Conservation (phyloP, 306 rosid species). For the Casuarina cunninghamiana region DNA sequence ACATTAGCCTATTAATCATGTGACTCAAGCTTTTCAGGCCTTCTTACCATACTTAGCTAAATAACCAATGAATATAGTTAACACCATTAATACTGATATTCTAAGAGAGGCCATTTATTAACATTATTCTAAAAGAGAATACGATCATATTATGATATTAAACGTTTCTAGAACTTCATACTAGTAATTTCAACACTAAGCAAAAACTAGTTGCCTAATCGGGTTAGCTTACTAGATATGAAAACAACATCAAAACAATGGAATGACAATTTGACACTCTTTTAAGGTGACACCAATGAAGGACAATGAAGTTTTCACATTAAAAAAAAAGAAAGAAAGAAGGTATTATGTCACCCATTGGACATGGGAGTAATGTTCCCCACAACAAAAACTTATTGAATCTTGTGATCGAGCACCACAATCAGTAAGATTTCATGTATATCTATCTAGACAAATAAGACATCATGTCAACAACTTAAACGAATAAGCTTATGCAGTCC, state of each 20-base stretch:
- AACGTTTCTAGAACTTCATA: background rate
- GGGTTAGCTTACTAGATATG: background rate
- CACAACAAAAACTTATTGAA: too few relatives aligned
- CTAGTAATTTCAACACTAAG: background rate
- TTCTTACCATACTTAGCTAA: background rate
- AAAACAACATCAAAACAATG: background rate
- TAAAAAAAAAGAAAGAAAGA: too few relatives aligned
- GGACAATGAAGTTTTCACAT: background rate
- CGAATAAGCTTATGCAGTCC: too few relatives aligned
- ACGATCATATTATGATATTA: background rate
- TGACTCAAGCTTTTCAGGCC: background rate
- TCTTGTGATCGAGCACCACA: too few relatives aligned
- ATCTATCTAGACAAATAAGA: too few relatives aligned
- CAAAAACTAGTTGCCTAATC: background rate
- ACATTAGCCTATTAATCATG: background rate
- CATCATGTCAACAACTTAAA: too few relatives aligned
- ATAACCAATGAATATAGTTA: background rate
- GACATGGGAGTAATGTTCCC: too few relatives aligned
- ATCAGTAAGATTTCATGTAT: too few relatives aligned
- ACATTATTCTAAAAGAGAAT: background rate
- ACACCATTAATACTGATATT: background rate
- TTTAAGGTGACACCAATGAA: background rate
- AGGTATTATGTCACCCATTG: too few relatives aligned
- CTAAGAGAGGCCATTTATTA: background rate
- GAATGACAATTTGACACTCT: background rate